Conservation (phyloP, 108 stramenopile species). For the Seminavis robusta region DNA sequence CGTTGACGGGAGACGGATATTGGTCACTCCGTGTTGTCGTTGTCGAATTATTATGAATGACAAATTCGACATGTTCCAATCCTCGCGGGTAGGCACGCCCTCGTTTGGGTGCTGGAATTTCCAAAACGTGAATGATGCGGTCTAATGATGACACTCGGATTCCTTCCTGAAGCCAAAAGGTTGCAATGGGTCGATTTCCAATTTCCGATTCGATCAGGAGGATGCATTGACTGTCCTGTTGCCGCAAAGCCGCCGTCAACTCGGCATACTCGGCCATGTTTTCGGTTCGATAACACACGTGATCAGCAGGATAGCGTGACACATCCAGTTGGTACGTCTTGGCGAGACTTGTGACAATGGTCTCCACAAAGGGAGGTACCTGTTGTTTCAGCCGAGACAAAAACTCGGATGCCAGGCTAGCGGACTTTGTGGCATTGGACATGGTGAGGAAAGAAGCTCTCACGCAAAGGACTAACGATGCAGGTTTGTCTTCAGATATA, state of each 20-base stretch:
- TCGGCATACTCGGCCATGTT: conserved; percentile 22
- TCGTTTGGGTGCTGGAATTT: conserved; percentile 51
- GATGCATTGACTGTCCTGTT: not conserved
- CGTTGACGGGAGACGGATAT: conserved; percentile 19
- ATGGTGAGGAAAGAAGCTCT: too few species aligned
- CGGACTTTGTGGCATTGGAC: too few species aligned
- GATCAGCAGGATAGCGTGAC: conserved; percentile 29
- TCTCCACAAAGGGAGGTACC: conserved; percentile 29
- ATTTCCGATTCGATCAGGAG: conserved; percentile 47
- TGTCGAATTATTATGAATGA: conserved; percentile 20
- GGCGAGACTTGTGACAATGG: conserved; percentile 12
- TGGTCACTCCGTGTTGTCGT: not conserved
- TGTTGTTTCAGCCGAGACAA: conserved; percentile 10
- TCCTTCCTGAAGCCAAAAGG: conserved; percentile 22
- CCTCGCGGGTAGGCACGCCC: conserved; percentile 41
- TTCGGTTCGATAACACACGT: conserved; percentile 53
- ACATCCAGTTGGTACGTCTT: conserved; percentile 16
- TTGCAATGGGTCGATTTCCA: conserved; percentile 47
- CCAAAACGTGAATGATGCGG: conserved; percentile 24
- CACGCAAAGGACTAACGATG: too few species aligned
- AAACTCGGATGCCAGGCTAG: conserved; percentile 21
- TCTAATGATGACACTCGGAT: conserved; percentile 4
- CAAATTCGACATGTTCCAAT: conserved; percentile 57
- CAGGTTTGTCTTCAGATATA: too few species aligned
- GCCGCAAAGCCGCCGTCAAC: conserved; percentile 14